These are phyloP conservation scores for Trypanosoma vivax DNA, from an alignment of 208 protist species.

Conservation along the genomic window DNA sequence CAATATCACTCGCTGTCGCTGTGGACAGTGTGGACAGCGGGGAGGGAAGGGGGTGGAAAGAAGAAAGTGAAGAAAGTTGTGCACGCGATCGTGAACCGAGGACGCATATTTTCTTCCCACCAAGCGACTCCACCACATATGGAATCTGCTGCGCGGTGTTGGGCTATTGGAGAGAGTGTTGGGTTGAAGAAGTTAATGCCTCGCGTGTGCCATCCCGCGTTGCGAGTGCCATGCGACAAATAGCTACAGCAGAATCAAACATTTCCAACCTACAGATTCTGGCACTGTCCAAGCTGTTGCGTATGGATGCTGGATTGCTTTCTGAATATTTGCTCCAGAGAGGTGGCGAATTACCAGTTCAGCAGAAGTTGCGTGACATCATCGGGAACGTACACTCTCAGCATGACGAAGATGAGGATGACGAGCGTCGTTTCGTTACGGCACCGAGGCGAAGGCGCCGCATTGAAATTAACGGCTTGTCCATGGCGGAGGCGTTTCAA, in stretches of 20 bases:
- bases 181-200: not conserved
- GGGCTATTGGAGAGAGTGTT: conserved; percentile 54
- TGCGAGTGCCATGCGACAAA: conserved; percentile 15
- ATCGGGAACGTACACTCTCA: no score
- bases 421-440: not conserved
- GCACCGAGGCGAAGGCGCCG: not conserved
- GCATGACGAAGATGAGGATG: not conserved
- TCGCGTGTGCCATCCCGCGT: not conserved
- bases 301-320: conserved; percentile 23
- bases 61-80: not conserved
- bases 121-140: not conserved
- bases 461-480: conserved; percentile 9
- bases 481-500: conserved; percentile 16
- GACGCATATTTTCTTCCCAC: conserved; percentile 1
- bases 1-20: conserved; percentile 7
- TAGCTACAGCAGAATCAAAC: conserved; percentile 21
- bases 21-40: not conserved
- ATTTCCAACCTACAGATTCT: conserved; percentile 29
- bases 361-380: no score
- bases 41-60: not conserved
- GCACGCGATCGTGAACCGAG: not conserved
- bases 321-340: conserved; percentile 50
- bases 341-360: conserved; percentile 7
- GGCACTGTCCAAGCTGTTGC: conserved; percentile 33
- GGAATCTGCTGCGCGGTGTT: conserved; percentile 26